Conservation (phyloP, 2,329 filamentous ascomycete genomes). For the Aspergillus piperis region DNA sequence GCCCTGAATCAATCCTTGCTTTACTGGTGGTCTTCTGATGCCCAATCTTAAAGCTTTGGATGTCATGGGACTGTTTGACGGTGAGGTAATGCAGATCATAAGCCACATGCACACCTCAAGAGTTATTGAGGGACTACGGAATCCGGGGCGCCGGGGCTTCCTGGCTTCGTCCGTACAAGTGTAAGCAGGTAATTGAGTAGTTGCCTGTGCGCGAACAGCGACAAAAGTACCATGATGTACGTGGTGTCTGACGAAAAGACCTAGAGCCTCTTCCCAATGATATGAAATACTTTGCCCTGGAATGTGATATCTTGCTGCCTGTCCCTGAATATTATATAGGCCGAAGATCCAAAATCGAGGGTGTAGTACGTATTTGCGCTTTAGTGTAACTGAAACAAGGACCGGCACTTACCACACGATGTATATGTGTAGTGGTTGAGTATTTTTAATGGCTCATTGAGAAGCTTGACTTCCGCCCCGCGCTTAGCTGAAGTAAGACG, state of each 20-base stretch:
- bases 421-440: too few relatives aligned
- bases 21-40: not conserved
- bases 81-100: not conserved
- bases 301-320: too few relatives aligned
- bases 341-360: too few relatives aligned
- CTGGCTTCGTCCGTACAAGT: not conserved
- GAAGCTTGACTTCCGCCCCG: not conserved
- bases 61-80: not conserved
- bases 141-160: not conserved
- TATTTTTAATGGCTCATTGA: too few relatives aligned
- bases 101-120: not conserved
- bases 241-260: too few relatives aligned
- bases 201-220: not conserved
- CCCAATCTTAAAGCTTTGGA: not conserved
- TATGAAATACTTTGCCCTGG: too few relatives aligned
- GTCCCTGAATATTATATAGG: too few relatives aligned
- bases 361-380: too few relatives aligned
- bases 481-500: not conserved
- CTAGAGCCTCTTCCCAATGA: too few relatives aligned
- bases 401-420: too few relatives aligned
- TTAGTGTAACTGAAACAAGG: too few relatives aligned
- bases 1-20: not conserved
- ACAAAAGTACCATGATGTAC: too few relatives aligned
- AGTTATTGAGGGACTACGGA: not conserved
- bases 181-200: not conserved